Conservation (phyloP, 1,139 yeast genomes). For the Spencermartinsiella ligniputridi region DNA sequence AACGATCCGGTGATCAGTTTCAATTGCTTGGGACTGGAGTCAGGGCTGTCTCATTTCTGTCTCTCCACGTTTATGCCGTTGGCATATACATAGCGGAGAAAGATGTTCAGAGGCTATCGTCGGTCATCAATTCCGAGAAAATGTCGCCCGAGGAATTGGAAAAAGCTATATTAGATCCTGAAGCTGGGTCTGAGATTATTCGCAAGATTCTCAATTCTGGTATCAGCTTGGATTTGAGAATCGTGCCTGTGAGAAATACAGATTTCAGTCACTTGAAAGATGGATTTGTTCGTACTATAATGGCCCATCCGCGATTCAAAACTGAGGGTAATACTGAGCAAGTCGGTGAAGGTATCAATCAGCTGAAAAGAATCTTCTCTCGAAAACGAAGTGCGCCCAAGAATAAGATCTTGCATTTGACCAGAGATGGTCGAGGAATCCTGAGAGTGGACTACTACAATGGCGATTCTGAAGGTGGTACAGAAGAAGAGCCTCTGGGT, state of each 20-base stretch:
- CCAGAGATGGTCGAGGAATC: conserved; percentile 43
- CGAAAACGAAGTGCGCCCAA: conserved; percentile 45
- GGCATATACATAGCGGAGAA: conserved; percentile 69
- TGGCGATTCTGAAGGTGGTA: conserved; percentile 30
- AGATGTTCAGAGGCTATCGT: conserved; percentile 47
- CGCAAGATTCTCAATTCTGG: conserved; percentile 55
- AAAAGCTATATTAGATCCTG: conserved; percentile 53
- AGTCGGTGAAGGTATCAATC: conserved; percentile 34
- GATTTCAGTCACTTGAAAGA: conserved; percentile 86
- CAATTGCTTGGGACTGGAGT: conserved; percentile 73
- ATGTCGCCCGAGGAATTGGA: conserved; percentile 19
- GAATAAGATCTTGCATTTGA: conserved; percentile 53
- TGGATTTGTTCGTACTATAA: conserved; percentile 75
- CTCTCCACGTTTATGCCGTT: conserved; percentile 81
- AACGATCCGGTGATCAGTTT: conserved; percentile 33
- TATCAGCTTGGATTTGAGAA: conserved; percentile 62
- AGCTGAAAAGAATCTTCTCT: conserved; percentile 36
- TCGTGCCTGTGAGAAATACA: conserved; percentile 83
- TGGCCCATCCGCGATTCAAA: conserved; percentile 47
- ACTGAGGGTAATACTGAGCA: conserved; percentile 24
- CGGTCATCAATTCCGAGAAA: conserved; percentile 40
- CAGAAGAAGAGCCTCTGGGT: conserved; percentile 40
- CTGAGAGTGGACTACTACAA: conserved; percentile 41
- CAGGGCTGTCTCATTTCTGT: conserved; percentile 73
- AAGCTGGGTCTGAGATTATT: conserved; percentile 50